phyloP scores from a whole-genome alignment of 1,139 yeast species.

The Wickerhamomyces sp. region DNA sequence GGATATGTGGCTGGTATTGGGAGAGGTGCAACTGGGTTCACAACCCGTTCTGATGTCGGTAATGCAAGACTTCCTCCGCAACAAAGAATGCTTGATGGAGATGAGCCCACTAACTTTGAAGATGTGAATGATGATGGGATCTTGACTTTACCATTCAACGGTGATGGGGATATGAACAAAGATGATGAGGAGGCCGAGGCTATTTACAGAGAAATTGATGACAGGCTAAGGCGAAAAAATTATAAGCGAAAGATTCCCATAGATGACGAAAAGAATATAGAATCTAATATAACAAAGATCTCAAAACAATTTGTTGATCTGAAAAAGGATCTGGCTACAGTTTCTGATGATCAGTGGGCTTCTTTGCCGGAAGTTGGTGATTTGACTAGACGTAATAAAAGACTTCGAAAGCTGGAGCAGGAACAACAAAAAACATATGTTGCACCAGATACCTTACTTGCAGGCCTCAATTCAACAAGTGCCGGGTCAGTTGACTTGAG shows the following conservation, averaged over 20 bases:
- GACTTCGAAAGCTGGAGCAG: constrained; percentile 61
- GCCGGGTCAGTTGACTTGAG: constrained; percentile 28
- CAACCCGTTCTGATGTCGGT: constrained; percentile 69
- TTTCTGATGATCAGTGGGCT: constrained; percentile 76
- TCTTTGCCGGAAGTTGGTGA: constrained; percentile 87
- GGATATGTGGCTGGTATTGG: constrained; percentile 94
- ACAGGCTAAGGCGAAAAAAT: constrained; percentile 39
- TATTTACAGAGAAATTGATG: constrained; percentile 64
- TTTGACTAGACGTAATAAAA: constrained; percentile 72
- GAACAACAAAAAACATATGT: constrained; percentile 71
- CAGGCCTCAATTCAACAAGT: constrained; percentile 26
- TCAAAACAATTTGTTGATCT: constrained; percentile 50
- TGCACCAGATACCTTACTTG: constrained; percentile 68
- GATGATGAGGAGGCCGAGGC: constrained; percentile 78
- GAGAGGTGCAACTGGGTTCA: constrained; percentile 92
- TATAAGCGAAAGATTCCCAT: constrained; percentile 31
- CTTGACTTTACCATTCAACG: constrained; percentile 22
- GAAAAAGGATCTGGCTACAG: constrained; percentile 54
- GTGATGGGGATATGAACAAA: constrained; percentile 28
- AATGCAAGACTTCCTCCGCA: constrained; percentile 18
- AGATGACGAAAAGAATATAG: constrained; percentile 22
- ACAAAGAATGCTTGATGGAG: constrained; percentile 8
- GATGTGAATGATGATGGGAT: constrained; percentile 36
- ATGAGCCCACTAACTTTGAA: constrained; percentile 25
- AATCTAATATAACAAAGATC: constrained; percentile 27